Base-by-base conservation (phyloP, 306 rosid genomes). In the Cicer bijugum region DNA sequence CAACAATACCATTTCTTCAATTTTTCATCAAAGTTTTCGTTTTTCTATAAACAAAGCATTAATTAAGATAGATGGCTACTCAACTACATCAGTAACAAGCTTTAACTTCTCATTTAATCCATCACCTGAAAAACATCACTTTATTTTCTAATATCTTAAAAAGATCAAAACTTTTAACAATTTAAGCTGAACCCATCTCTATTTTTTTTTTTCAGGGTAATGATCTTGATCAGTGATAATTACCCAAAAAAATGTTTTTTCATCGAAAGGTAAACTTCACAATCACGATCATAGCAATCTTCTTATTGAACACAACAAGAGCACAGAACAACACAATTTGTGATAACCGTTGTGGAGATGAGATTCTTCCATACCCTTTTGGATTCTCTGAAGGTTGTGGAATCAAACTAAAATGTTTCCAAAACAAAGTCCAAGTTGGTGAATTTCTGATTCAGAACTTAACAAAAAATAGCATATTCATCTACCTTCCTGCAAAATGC, bases 1-100 rank as follows among this genome's bases (percentile, higher is more conserved):
- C 63, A 38, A 23, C 1, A 28, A 15, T 65, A 55, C 23, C 56
- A 50, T 39, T 37, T 1, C 23, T 44, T 60, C 61, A 62, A 8
- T 7, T 8, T 75, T 17, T 60, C 48, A 47, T 43, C 35, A 19
- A 76, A 52, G 5, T 64, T 44, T 69, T 61, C 60, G 71, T 59
- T 74, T 56, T 43, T 77, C 57, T 55, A 15, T 12, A 74, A 74
- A 19, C 37, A 80, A 42, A 72, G 82, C 97, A 94, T 94, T 91
- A 76, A 91, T 81, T 86, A 82, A 64, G 51, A 74, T 79, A 6
- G 85, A 84, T 89, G 88, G 72, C 83, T 6, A 75, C 82, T 96
- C 96, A 91, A 86, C 97, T 72, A 86, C 73, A 74, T 67, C 87
- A 3, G 45, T 78, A 55, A 15, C 65, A 51, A 43, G 82, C 84